Percentiles rank a stretch among this genome's conserved stretches.
Conservation (phyloP, 2,329 filamentous ascomycete genomes). For the Pleurostoma richardsiae region DNA sequence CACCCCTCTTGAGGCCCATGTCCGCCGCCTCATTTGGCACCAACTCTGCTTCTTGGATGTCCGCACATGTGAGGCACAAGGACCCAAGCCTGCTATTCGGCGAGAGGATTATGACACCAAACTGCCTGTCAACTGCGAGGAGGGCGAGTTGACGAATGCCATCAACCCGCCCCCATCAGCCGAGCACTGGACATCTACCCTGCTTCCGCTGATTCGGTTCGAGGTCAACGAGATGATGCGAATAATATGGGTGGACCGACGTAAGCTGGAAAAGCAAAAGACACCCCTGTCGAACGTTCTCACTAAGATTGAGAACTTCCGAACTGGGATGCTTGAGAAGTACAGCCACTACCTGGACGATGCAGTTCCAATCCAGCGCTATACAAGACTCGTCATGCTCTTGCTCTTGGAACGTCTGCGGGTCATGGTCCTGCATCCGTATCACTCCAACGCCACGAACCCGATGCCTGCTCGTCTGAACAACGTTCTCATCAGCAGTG, state of each 20-base stretch:
- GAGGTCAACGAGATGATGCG: constrained; percentile 71
- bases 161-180: constrained; percentile 36
- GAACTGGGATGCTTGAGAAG: constrained; percentile 56
- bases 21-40: constrained; percentile 70
- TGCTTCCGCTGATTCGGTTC: constrained; percentile 63
- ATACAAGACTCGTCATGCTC: constrained; percentile 59
- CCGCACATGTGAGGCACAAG: constrained; percentile 69
- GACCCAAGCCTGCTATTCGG: constrained; percentile 66
- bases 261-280: constrained; percentile 56
- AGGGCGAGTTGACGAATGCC: constrained; percentile 50
- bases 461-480: constrained; percentile 58
- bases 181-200: constrained; percentile 61
- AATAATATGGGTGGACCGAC: constrained; percentile 63
- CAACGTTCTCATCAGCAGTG: constrained; percentile 58
- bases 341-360: constrained; percentile 61
- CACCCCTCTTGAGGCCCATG: constrained; percentile 63
- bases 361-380: constrained; percentile 54
- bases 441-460: constrained; percentile 42
- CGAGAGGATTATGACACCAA: constrained; percentile 71
- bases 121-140: constrained; percentile 66
- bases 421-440: constrained; percentile 65
- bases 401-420: constrained; percentile 59
- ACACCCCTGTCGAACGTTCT: constrained; percentile 60
- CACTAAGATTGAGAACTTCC: constrained; percentile 64
- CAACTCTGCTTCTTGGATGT: constrained; percentile 74